Evolutionary conservation across 305 asterid genomes (phyloP).

Genomic region (Caryopteris hybrid): DNA sequence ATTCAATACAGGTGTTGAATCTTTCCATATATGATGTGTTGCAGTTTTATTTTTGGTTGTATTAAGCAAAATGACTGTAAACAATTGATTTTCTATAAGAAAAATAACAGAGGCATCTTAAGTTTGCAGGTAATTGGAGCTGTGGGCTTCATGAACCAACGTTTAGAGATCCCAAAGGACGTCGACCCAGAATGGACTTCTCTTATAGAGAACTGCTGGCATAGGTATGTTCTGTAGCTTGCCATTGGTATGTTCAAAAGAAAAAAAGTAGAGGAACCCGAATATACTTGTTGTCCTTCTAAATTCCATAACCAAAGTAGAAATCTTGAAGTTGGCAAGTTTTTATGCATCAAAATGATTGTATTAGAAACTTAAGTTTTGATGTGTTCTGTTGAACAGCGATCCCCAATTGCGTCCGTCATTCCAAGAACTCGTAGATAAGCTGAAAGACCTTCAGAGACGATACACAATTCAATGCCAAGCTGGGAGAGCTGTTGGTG

Average conservation of each 20-base stretch:
- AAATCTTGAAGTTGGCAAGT: neutral
- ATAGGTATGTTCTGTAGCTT: slow-evolving; percentile 51
- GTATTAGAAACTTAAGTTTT: neutral
- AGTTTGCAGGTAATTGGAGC: slow-evolving; percentile 82
- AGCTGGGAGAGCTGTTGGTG: no score
- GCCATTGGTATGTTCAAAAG: no score
- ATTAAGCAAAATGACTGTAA: neutral
- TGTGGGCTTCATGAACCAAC: slow-evolving; percentile 94
- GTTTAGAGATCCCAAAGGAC: slow-evolving; percentile 73
- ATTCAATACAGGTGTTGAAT: slow-evolving; percentile 81
- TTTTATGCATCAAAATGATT: neutral
- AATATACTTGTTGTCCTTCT: neutral
- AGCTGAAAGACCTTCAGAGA: slow-evolving; percentile 65
- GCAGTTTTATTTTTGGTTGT: neutral
- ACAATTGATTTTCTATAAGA: neutral
- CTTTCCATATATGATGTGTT: neutral
- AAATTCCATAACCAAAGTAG: neutral
- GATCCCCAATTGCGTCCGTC: slow-evolving; percentile 75
- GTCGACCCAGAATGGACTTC: slow-evolving; percentile 80
- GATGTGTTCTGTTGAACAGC: slow-evolving; percentile 35
- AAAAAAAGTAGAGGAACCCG: no score
- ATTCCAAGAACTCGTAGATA: slow-evolving; percentile 73
- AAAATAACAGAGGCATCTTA: neutral
- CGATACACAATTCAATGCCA: slow-evolving; percentile 49
- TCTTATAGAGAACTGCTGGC: slow-evolving; percentile 85